Evolutionary conservation across 257 asterid genomes (phyloP).

Genomic region (Nicotiana paniculata): DNA sequence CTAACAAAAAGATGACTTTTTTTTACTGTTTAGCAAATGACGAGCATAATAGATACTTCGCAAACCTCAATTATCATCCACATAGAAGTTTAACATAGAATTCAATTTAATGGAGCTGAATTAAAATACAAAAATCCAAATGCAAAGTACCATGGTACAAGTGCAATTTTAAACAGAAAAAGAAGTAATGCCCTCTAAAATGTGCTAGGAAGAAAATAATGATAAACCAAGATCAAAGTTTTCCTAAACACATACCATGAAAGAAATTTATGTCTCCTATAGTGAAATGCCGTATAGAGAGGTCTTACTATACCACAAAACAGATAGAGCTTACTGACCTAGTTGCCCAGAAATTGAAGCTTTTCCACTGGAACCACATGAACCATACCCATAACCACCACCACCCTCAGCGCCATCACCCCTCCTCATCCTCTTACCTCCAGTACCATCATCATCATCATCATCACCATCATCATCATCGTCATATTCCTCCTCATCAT

Average conservation of each 20-base stretch:
- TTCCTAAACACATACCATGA: background rate
- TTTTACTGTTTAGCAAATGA: no score
- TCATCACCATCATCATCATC: constrained; percentile 61
- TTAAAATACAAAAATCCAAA: background rate
- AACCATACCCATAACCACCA: constrained; percentile 62
- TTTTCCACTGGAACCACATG: constrained; percentile 47
- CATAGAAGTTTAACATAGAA: background rate
- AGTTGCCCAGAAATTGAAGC: constrained; percentile 23
- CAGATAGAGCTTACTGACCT: background rate
- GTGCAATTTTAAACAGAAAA: background rate
- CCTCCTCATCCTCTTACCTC: constrained; percentile 46
- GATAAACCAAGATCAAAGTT: background rate
- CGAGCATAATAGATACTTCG: background rate
- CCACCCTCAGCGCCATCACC: constrained; percentile 45
- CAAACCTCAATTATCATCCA: background rate
- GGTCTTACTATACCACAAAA: no score
- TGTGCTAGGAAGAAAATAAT: background rate
- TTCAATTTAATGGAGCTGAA: background rate
- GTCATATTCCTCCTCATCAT: constrained; percentile 61
- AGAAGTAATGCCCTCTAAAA: background rate
- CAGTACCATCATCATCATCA: constrained; percentile 49
- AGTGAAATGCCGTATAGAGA: no score
- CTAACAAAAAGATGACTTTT: background rate
- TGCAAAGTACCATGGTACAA: background rate
- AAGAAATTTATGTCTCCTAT: no score